Percentiles rank a stretch among this genome's conserved stretches.
phyloP scores from a whole-genome alignment of 2,329 filamentous ascomycete species.

The Trichoderma aggressivum region DNA sequence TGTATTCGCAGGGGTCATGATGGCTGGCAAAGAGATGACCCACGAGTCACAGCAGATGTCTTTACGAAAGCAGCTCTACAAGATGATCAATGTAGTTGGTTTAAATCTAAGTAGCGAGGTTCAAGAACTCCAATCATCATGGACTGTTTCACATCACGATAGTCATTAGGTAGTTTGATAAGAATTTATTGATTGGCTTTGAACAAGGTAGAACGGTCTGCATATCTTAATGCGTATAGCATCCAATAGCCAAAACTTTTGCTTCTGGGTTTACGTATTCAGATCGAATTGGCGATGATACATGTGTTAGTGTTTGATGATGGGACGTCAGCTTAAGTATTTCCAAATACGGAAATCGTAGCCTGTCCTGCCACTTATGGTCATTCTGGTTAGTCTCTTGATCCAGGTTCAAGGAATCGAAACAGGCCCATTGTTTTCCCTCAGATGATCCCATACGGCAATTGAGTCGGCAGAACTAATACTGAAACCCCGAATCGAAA shows the following conservation, averaged over 20 bases:
- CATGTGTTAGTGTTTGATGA: background rate
- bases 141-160: background rate
- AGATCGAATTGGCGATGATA: background rate
- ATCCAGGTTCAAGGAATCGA: background rate
- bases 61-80: background rate
- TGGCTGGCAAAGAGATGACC: background rate
- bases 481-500: background rate
- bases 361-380: background rate
- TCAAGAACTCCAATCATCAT: background rate
- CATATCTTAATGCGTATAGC: background rate
- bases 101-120: background rate
- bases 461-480: background rate
- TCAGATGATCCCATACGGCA: background rate
- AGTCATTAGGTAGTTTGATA: no score
- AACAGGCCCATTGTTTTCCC: background rate
- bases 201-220: no score
- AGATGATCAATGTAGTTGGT: background rate
- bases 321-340: background rate
- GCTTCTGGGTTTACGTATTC: background rate
- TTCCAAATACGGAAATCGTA: background rate
- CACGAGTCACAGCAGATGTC: background rate
- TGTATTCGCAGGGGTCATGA: background rate
- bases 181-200: no score
- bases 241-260: background rate
- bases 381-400: background rate